phyloP scores from a whole-genome alignment of 257 asterid genomes.

The Haberlea rhodopensis region DNA sequence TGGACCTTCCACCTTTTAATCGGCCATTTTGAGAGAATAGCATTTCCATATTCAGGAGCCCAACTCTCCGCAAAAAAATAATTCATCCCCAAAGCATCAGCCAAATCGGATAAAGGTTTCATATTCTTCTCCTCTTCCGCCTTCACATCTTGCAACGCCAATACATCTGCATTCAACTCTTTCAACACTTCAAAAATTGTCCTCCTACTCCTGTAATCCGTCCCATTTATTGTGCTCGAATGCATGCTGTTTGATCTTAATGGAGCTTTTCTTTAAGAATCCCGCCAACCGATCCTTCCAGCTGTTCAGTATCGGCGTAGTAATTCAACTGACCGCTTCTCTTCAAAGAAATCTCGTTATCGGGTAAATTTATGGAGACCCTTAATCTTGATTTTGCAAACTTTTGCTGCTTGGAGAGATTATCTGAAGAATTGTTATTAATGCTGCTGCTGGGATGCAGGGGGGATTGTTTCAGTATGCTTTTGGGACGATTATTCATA shows the following conservation, averaged over 20 bases:
- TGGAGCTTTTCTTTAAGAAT: constrained; percentile 48
- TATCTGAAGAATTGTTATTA: constrained; percentile 12
- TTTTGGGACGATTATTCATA: constrained; percentile 56
- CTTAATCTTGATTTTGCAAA: constrained; percentile 66
- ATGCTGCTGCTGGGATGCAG: constrained; percentile 40
- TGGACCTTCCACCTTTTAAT: constrained; percentile 82
- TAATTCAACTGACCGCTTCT: constrained; percentile 54
- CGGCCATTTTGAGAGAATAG: constrained; percentile 85
- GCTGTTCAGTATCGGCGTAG: constrained; percentile 14
- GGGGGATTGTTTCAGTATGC: constrained; percentile 83
- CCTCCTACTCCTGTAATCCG: constrained; percentile 28
- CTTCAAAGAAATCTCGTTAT: constrained; percentile 82
- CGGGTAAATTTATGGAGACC: constrained; percentile 89
- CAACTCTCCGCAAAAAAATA: constrained; percentile 96
- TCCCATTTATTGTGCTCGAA: constrained; percentile 3
- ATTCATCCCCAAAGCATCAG: constrained; percentile 81
- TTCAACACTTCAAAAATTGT: constrained; percentile 65
- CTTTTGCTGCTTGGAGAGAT: constrained; percentile 43
- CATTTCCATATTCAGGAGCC: constrained; percentile 98
- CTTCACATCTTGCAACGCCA: constrained; percentile 89
- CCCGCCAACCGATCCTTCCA: constrained; percentile 28
- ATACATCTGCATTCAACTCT: constrained; percentile 76
- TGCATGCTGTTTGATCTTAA: constrained; percentile 41
- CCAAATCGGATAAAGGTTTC: constrained; percentile 89
- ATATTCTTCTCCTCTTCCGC: constrained; percentile 92